Base-by-base conservation (phyloP, 306 rosid genomes). In the Trifolium fragiferum region DNA sequence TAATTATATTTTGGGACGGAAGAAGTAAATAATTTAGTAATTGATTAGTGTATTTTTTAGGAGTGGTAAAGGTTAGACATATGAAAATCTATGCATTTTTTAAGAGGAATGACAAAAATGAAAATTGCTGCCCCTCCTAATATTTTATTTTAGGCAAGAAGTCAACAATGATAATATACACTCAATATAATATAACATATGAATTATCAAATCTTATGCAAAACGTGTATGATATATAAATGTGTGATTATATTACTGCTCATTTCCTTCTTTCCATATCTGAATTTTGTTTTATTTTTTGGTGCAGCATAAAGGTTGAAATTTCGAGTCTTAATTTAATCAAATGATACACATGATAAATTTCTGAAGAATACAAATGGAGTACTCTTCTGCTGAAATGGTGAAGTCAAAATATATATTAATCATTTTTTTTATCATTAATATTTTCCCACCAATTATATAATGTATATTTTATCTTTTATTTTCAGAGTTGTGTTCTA, bases 361-460 rank as follows among this genome's bases (percentile, higher is more conserved):
- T 27, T 43, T 16, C 13, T 27, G 11, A 46, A 30, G 8, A 47
- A 25, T 16, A 27, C 41, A 10, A 38, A 86, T 86, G 89, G 83
- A 83, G 5, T 32, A 40, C 76, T 71, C 86, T 55, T 19, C 57
- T n/a, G 83, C 87, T 38, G 76, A 86, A 77, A 81, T 86, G 89
- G 89, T 86, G 6, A 54, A 19, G 8, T 25, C 35, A 78, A 61
- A 70, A 7, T 25, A 50, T 40, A 30, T 7, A 50, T 5, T 62
- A 12, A n/a, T 18, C 72, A 53, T 43, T 33, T 18, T 60, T 50
- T 5, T 46, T 0, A 13, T 59, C 4, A 15, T 49, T 33, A 33
- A 6, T 33, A 25, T 63, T 50, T 35, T 10, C 12, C 47, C 15
- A 4, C 18, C 33, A 11, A 25, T 23, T 65, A 53, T 40, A 13